A percentile compares a stretch with the other conserved stretches of the same genome.
Evolutionary conservation across 2,329 filamentous ascomycete genomes (phyloP).

Genomic region (Talaromyces sp.): DNA sequence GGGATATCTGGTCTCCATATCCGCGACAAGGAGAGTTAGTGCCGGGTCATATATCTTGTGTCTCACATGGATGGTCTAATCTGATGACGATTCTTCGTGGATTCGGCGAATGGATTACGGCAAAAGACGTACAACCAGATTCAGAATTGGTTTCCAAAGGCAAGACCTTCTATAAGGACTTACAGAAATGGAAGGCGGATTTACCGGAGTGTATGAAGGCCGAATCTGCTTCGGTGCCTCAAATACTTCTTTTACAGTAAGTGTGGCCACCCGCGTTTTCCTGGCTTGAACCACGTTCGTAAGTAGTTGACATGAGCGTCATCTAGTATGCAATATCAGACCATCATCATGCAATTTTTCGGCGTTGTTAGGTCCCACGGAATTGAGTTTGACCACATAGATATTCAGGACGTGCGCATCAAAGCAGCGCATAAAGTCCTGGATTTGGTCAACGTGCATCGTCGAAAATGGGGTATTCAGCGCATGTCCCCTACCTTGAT

Average conservation of each 20-base stretch:
- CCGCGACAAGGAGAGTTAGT: background rate
- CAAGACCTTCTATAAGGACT: background rate
- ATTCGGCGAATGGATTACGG: slow-evolving; percentile 1
- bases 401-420: slow-evolving; percentile 1
- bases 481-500: slow-evolving; percentile 7
- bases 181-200: background rate
- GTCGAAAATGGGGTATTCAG: slow-evolving; percentile 5
- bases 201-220: background rate
- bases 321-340: slow-evolving; percentile 2
- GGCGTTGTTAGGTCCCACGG: background rate
- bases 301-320: background rate
- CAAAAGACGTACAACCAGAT: background rate
- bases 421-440: background rate
- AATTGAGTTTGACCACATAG: background rate
- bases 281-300: background rate
- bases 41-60: slow-evolving; percentile 1
- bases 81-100: background rate
- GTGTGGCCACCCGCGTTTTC: background rate
- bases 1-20: slow-evolving; percentile 1
- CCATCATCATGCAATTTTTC: slow-evolving; percentile 1
- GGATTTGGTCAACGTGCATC: background rate
- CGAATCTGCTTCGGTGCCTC: background rate
- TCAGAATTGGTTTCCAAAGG: background rate
- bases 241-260: slow-evolving; percentile 6
- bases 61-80: slow-evolving; percentile 7